phyloP scores from a whole-genome alignment of 2,329 filamentous ascomycete species.

The Nothophaeocryptopus gaeumannii region DNA sequence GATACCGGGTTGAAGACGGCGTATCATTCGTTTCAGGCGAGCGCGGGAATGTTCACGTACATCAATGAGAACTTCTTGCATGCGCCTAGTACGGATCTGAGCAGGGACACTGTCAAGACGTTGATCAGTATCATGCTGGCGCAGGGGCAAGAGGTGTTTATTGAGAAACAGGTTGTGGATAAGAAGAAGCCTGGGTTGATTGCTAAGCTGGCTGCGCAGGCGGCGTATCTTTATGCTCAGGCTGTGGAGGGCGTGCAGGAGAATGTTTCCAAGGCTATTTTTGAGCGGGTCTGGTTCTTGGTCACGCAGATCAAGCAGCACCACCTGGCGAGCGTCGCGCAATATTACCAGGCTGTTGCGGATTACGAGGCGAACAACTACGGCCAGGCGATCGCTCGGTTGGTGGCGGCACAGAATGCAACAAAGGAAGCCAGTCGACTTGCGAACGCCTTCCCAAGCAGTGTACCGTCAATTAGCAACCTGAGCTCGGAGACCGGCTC shows the following conservation, averaged over 20 bases:
- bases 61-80: conserved; percentile 99
- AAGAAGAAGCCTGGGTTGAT: conserved; percentile 88
- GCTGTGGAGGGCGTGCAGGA: conserved; percentile 88
- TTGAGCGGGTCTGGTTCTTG: conserved; percentile 89
- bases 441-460: conserved; percentile 76
- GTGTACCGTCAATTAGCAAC: conserved; percentile 77
- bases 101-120: conserved; percentile 91
- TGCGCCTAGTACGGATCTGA: conserved; percentile 92
- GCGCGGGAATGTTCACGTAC: conserved; percentile 99
- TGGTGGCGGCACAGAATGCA: conserved; percentile 75
- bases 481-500: conserved; percentile 74
- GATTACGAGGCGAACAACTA: conserved; percentile 88
- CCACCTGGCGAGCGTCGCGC: conserved; percentile 79
- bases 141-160: conserved; percentile 93
- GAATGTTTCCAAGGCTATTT: conserved; percentile 84
- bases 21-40: conserved; percentile 97
- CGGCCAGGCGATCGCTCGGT: conserved; percentile 76
- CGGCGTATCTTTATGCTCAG: conserved; percentile 81
- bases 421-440: conserved; percentile 75
- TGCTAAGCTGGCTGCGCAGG: conserved; percentile 89
- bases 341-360: conserved; percentile 88
- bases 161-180: conserved; percentile 92
- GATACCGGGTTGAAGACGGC: conserved; percentile 92
- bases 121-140: conserved; percentile 90
- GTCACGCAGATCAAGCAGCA: conserved; percentile 80